Conservation (phyloP, 1,284 basidiomycete species). For the Fomitopsis palustris region DNA sequence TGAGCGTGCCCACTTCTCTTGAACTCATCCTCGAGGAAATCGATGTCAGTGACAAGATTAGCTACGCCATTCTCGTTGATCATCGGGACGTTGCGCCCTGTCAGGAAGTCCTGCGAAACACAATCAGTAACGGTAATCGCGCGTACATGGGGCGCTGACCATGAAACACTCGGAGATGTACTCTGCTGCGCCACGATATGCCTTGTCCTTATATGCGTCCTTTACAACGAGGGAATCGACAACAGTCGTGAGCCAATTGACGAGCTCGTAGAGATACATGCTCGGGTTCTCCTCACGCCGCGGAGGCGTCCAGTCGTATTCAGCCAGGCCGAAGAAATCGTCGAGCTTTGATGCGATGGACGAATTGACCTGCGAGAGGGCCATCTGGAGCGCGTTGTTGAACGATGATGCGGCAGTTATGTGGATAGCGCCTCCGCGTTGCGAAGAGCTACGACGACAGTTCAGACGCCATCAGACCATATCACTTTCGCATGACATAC, state of each 20-base stretch:
- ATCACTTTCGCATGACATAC: slow-evolving; percentile 2
- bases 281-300: slow-evolving; percentile 72
- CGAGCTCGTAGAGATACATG: slow-evolving; percentile 91
- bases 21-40: slow-evolving; percentile 83
- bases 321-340: slow-evolving; percentile 92
- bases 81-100: slow-evolving; percentile 71
- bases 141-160: slow-evolving; percentile 38
- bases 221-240: slow-evolving; percentile 91
- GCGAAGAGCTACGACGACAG: slow-evolving; percentile 43
- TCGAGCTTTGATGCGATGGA: slow-evolving; percentile 93
- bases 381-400: slow-evolving; percentile 62
- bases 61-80: slow-evolving; percentile 89
- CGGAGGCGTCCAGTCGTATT: slow-evolving; percentile 90
- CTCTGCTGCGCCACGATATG: slow-evolving; percentile 81
- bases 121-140: slow-evolving; percentile 7
- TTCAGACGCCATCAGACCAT: neutral
- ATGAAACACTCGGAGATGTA: slow-evolving; percentile 88
- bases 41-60: slow-evolving; percentile 80
- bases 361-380: slow-evolving; percentile 76
- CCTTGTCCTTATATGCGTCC: slow-evolving; percentile 81
- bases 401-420: slow-evolving; percentile 72
- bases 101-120: slow-evolving; percentile 64
- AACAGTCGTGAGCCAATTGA: slow-evolving; percentile 95
- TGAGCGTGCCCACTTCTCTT: slow-evolving; percentile 68
- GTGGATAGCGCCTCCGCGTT: slow-evolving; percentile 78